Evolutionary conservation across 352 stramenopile genomes (phyloP).

Genomic region (Peronospora belbahrii): DNA sequence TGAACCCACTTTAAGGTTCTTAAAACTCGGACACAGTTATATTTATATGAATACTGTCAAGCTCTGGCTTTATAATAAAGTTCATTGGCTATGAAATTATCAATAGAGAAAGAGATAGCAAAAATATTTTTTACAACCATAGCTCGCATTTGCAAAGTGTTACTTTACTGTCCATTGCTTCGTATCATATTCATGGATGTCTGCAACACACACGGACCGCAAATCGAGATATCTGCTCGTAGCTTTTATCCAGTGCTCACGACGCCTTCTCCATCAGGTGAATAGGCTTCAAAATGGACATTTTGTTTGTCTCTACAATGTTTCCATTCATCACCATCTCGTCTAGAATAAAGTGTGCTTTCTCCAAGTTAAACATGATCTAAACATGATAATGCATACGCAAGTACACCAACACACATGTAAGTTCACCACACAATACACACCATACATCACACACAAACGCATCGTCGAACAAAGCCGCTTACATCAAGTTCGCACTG

Average conservation of each 20-base stretch:
- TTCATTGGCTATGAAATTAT: too few species aligned
- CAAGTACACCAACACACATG: background rate
- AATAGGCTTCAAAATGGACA: conserved; percentile 97
- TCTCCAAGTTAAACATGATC: conserved; percentile 91
- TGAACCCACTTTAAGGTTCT: too few species aligned
- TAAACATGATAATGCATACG: conserved; percentile 11
- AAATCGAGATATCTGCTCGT: background rate
- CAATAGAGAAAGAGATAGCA: too few species aligned
- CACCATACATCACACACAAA: background rate
- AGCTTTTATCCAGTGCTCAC: conserved; percentile 20
- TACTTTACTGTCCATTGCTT: too few species aligned
- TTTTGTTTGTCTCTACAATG: conserved; percentile 99
- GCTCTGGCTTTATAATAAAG: too few species aligned
- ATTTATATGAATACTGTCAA: too few species aligned
- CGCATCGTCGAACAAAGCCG: too few species aligned
- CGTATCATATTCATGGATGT: background rate
- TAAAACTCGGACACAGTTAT: too few species aligned
- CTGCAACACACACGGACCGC: background rate
- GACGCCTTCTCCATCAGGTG: conserved; percentile 96
- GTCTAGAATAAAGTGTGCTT: conserved; percentile 87
- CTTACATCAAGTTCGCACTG: conserved; percentile 83
- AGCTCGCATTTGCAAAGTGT: too few species aligned
- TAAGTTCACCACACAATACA: background rate
- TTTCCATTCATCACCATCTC: conserved; percentile 99
- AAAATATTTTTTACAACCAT: too few species aligned